Percentiles rank a stretch among this genome's conserved stretches.
Evolutionary conservation across 768 basidiomycete species (phyloP).

Genomic region (Erythrobasidium yunnanense): DNA sequence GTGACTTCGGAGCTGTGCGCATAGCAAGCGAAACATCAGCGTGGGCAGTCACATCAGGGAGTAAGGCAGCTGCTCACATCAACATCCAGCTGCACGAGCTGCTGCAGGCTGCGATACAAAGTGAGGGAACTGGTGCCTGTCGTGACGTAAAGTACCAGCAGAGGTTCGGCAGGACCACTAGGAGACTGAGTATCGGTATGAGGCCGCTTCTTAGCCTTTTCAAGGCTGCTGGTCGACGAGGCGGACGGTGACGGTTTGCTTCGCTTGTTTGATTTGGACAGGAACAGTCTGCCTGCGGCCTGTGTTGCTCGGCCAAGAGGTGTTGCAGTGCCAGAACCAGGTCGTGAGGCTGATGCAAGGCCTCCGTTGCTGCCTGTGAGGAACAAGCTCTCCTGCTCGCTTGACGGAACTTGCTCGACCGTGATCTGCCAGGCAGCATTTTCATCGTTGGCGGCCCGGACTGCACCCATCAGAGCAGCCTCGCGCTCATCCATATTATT

Average conservation of each 20-base stretch:
- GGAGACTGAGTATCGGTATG: too few relatives aligned
- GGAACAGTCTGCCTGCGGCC: background rate
- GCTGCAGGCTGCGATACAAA: background rate
- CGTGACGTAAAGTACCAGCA: constrained; percentile 26
- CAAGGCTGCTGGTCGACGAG: too few relatives aligned
- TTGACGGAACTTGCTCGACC: background rate
- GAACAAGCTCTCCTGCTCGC: too few relatives aligned
- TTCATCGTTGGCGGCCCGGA: constrained; percentile 5
- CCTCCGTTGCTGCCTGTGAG: too few relatives aligned
- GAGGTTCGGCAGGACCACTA: background rate
- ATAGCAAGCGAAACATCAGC: too few relatives aligned
- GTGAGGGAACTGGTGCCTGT: constrained; percentile 23
- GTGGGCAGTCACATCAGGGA: too few relatives aligned
- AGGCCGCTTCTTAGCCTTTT: too few relatives aligned
- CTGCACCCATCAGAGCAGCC: background rate
- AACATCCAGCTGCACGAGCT: constrained; percentile 21
- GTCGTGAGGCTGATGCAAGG: too few relatives aligned
- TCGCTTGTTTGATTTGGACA: background rate
- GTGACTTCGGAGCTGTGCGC: constrained; percentile 1
- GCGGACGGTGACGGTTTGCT: background rate
- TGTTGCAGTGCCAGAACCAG: background rate
- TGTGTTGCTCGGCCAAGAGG: background rate
- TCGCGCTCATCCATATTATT: background rate
- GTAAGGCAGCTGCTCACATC: background rate
- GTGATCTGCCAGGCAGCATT: constrained; percentile 4